A percentile compares a stretch with the other conserved stretches of the same genome.
Evolutionary conservation across 805 yeast species (phyloP).

Genomic region (Sungouiozyma intestinalis): DNA sequence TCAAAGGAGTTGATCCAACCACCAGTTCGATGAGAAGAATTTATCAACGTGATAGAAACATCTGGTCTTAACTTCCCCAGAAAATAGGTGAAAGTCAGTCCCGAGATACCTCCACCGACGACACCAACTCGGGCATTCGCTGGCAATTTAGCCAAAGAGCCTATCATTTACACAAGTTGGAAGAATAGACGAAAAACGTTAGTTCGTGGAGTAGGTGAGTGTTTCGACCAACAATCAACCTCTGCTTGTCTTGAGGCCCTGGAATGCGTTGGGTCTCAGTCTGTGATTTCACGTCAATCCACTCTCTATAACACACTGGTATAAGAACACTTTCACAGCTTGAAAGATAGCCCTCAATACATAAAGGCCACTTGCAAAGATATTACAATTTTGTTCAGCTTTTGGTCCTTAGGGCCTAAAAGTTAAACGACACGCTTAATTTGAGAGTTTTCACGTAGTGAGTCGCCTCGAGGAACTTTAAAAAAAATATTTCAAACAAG

Average conservation of each 20-base stretch:
- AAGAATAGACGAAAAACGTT: too few species aligned
- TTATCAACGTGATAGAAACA: slow-evolving; percentile 51
- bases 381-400: neutral
- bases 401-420: neutral
- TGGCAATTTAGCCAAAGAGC: slow-evolving; percentile 15
- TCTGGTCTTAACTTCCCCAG: slow-evolving; percentile 70
- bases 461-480: neutral
- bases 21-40: slow-evolving; percentile 47
- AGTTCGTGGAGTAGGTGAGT: too few species aligned
- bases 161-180: slow-evolving; percentile 10
- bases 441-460: neutral
- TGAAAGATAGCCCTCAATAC: too few species aligned
- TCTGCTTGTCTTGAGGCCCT: too few species aligned
- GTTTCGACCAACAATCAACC: too few species aligned
- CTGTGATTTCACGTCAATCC: too few species aligned
- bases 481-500: neutral
- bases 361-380: too few species aligned
- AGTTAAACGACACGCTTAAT: neutral
- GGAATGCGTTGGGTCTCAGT: too few species aligned
- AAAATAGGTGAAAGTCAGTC: slow-evolving; percentile 64
- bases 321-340: too few species aligned
- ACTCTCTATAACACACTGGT: too few species aligned
- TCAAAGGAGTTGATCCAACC: slow-evolving; percentile 65
- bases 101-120: slow-evolving; percentile 84
- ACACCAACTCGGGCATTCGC: slow-evolving; percentile 47